Conservation (phyloP, 768 basidiomycete genomes). For the Boletus eberwhitei region DNA sequence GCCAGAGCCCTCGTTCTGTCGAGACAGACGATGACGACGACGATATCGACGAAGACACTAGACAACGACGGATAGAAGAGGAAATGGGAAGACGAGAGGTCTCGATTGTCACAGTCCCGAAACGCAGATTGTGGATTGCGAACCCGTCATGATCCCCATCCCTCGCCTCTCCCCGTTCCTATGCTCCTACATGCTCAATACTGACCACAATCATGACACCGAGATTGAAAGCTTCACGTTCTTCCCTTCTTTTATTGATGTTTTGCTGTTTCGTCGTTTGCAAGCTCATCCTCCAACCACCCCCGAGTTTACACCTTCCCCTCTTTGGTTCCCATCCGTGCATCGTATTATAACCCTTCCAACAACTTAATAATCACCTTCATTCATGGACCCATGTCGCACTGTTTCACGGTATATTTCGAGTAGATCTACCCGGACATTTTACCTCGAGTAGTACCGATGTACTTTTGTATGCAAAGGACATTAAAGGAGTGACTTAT, state of each 20-base stretch:
- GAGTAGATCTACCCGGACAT: constrained; percentile 36
- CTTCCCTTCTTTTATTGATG: constrained; percentile 9
- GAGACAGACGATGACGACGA: constrained; percentile 63
- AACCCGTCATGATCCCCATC: constrained; percentile 50
- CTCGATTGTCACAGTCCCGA: constrained; percentile 75
- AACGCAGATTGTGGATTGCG: constrained; percentile 68
- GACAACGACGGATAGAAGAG: constrained; percentile 73
- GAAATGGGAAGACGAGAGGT: constrained; percentile 82
- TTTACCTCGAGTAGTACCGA: constrained; percentile 29
- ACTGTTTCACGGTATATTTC: constrained; percentile 35
- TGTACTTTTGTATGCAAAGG: constrained; percentile 36
- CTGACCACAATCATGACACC: constrained; percentile 19
- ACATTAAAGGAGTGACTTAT: constrained; percentile 38
- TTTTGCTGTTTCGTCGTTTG: constrained; percentile 16
- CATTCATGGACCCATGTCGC: constrained; percentile 32
- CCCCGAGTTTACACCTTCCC: not conserved
- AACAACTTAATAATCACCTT: constrained; percentile 25
- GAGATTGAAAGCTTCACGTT: constrained; percentile 5
- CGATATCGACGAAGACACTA: constrained; percentile 69
- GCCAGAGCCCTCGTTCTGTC: constrained; percentile 44
- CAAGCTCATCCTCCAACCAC: constrained; percentile 5
- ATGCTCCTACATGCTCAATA: constrained; percentile 17
- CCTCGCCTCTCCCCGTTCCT: not conserved
- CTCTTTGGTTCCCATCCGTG: constrained; percentile 1
- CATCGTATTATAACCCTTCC: constrained; percentile 28